A percentile compares a stretch with the other conserved stretches of the same genome.
These are phyloP conservation scores for Prunus mira DNA, from an alignment of 306 rosid genomes.

Conservation along the genomic window DNA sequence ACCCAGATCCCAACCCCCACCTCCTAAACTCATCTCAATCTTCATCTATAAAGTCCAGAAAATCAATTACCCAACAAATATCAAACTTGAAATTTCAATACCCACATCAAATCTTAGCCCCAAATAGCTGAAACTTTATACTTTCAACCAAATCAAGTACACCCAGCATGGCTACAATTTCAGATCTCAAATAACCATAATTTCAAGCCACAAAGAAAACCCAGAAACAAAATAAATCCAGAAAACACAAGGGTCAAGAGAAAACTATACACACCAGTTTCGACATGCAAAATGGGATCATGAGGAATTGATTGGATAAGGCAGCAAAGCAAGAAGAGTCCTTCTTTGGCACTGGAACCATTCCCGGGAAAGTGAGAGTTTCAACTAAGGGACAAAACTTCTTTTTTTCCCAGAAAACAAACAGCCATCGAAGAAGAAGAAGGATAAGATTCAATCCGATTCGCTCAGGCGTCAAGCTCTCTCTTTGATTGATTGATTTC, in stretches of 20 bases:
- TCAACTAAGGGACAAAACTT: slow-evolving; percentile 1
- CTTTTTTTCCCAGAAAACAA: slow-evolving; percentile 20
- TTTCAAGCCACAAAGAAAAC: slow-evolving; percentile 15
- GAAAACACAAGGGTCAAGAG: slow-evolving; percentile 1
- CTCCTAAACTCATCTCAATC: slow-evolving; percentile 62
- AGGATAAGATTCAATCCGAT: too few species aligned
- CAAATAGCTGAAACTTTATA: slow-evolving; percentile 13
- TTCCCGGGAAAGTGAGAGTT: slow-evolving; percentile 36
- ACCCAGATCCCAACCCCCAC: slow-evolving; percentile 42
- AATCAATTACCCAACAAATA: slow-evolving; percentile 3
- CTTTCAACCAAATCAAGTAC: slow-evolving; percentile 22
- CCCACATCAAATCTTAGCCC: slow-evolving; percentile 43
- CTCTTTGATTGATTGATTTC: too few species aligned
- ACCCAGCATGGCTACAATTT: slow-evolving; percentile 11
- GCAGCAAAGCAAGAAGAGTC: slow-evolving; percentile 17
- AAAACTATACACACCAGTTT: slow-evolving; percentile 21
- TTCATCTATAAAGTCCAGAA: slow-evolving; percentile 51
- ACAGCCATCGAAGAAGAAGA: slow-evolving; percentile 4
- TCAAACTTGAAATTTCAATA: slow-evolving; percentile 17
- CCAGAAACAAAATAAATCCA: slow-evolving; percentile 8
- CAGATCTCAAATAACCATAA: slow-evolving; percentile 46
- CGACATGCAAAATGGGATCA: slow-evolving; percentile 35
- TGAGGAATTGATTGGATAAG: slow-evolving; percentile 25
- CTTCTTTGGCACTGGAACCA: slow-evolving; percentile 26
- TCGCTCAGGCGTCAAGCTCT: too few species aligned